phyloP scores from a whole-genome alignment of 208 protist genomes.

The Acanthamoeba royreba region DNA sequence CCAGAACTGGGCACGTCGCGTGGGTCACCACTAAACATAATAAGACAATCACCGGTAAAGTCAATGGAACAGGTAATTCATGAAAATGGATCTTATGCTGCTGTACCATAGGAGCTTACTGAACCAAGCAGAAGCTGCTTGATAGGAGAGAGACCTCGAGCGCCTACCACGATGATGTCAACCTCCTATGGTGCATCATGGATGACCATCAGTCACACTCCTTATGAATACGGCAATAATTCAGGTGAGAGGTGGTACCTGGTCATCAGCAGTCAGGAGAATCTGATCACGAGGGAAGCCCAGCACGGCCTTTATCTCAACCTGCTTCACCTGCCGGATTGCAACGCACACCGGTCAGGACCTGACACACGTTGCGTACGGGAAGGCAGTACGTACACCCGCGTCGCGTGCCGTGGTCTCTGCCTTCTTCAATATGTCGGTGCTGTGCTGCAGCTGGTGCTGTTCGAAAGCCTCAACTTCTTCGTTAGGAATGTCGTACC shows the following conservation, averaged over 20 bases:
- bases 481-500: background rate
- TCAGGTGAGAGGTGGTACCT: background rate
- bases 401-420: background rate
- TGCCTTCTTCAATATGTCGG: background rate
- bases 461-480: background rate
- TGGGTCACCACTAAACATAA: background rate
- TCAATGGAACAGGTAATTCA: background rate
- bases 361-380: background rate
- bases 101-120: background rate
- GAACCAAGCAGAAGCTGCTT: background rate
- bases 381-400: background rate
- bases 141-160: background rate
- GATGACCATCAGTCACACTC: background rate
- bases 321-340: background rate
- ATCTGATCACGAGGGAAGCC: background rate
- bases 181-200: background rate
- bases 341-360: background rate
- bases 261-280: background rate
- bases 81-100: background rate
- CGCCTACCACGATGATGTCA: background rate
- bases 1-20: background rate
- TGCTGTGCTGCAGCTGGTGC: background rate
- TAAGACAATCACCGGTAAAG: background rate
- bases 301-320: background rate
- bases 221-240: background rate